These are phyloP conservation scores for Vigna radiata DNA, from an alignment of 306 rosid species.

Conservation along the genomic window DNA sequence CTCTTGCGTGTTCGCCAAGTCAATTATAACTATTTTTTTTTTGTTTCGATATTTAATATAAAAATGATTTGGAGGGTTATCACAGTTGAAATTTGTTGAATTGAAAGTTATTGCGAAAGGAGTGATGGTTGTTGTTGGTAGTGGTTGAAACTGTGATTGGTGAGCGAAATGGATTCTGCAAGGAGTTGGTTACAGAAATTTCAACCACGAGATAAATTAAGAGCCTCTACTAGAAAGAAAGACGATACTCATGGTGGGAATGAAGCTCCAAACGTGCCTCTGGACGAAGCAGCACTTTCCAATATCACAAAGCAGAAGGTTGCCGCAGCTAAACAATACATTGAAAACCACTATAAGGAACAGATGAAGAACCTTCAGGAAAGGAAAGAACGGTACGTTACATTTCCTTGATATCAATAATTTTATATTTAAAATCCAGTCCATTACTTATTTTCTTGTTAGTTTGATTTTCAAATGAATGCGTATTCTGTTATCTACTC, in stretches of 20 bases:
- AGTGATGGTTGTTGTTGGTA: conserved; percentile 40
- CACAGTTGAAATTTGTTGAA: background rate
- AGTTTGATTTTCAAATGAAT: too few species aligned
- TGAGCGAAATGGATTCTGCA: conserved; percentile 78
- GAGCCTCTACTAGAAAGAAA: conserved; percentile 63
- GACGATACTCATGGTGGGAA: conserved; percentile 46
- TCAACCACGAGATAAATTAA: conserved; percentile 79
- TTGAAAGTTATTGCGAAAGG: conserved; percentile 17
- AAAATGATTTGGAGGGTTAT: conserved; percentile 20
- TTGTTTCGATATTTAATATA: background rate
- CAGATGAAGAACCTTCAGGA: conserved; percentile 95
- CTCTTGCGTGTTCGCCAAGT: background rate
- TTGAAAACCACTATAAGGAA: conserved; percentile 96
- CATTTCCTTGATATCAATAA: background rate
- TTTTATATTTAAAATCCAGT: background rate
- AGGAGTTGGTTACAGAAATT: conserved; percentile 90
- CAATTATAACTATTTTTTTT: background rate
- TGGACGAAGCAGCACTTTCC: conserved; percentile 71
- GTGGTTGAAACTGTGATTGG: conserved; percentile 27
- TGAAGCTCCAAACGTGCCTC: conserved; percentile 42
- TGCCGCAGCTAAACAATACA: conserved; percentile 89
- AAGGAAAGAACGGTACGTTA: conserved; percentile 79
- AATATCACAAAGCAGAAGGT: conserved; percentile 83
- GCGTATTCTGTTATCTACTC: background rate
- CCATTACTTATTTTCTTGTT: background rate